Evolutionary conservation across 2,329 filamentous ascomycete genomes (phyloP).

Genomic region (Aureobasidium sp.): DNA sequence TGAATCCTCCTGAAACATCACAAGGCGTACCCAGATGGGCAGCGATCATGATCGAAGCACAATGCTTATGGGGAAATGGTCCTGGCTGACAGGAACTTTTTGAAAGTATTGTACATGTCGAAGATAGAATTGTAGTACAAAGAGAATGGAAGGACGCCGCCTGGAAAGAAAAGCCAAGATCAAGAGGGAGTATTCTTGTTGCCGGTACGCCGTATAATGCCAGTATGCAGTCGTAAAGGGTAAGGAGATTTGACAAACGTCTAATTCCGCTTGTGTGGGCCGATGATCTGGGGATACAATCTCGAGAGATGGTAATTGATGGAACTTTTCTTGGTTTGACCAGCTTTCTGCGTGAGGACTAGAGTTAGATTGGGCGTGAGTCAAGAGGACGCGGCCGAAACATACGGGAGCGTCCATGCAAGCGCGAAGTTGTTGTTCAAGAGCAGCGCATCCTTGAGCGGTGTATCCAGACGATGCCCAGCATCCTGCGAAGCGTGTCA

Average conservation of each 20-base stretch:
- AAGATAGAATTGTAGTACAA: conserved; percentile 4
- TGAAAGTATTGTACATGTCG: conserved; percentile 1
- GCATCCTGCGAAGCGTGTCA: conserved; percentile 51
- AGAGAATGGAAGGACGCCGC: conserved; percentile 3
- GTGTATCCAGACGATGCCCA: conserved; percentile 75
- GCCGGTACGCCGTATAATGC: conserved; percentile 14
- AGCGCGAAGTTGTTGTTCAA: conserved; percentile 55
- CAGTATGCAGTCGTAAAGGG: conserved; percentile 4
- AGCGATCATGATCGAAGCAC: background rate
- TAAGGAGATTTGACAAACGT: background rate
- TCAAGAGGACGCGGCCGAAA: conserved; percentile 22
- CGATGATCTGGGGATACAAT: conserved; percentile 66
- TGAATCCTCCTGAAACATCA: background rate
- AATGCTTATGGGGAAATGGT: background rate
- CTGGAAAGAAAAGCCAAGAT: conserved; percentile 4
- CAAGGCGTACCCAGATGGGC: background rate
- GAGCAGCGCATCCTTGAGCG: conserved; percentile 50
- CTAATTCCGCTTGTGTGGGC: conserved; percentile 60
- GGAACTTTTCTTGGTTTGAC: conserved; percentile 58
- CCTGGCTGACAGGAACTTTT: background rate
- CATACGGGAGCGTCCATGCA: conserved; percentile 77
- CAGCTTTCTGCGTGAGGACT: conserved; percentile 43
- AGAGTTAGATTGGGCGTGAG: background rate
- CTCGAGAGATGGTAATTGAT: conserved; percentile 90
- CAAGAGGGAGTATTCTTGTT: conserved; percentile 9